Evolutionary conservation across 2,329 filamentous ascomycete genomes (phyloP), one percentile per base, ranked within the genome.

Genomic region (Stemphylium vesicarium): DNA sequence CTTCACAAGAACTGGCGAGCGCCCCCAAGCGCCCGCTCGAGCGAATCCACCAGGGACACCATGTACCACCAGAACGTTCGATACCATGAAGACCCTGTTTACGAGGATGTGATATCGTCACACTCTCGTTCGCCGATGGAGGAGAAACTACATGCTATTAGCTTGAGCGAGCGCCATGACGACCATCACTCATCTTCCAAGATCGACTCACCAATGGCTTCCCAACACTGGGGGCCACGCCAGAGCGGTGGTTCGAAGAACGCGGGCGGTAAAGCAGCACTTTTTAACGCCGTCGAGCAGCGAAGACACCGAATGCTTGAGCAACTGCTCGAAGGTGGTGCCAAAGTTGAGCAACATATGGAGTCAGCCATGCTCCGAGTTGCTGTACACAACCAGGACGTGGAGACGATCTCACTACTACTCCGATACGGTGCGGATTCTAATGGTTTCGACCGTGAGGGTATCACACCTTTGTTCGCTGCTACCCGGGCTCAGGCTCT

Each of bases 301-400:
- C 79, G 88, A 60, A 87, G 88, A 73, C 88, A 89, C 57, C 85
- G 86, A 10, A 84, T 84, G 11, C 62, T 74, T 11, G 69, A 72
- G 46, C 69, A 74, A 41, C 54, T 74, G 11, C 61, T 74, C 7
- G 69, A 74, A 12, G 61, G 69, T n/a, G 71, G 71, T 10, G 64
- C 69, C 8, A 67, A 60, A 48, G 64, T 66, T 22, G 70, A 74
- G 44, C 53, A 64, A 8, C 59, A 59, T 6, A 60, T 69, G 41
- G 71, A 74, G 54, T 65, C 69, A n/a, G 56, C 57, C 16, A 71
- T 73, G 70, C 59, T 74, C 10, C 60, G 68, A 16, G 66, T 61
- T 31, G 69, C 71, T 11, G 66, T 62, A 18, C 62, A 72, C 7
- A 72, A 72, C 33, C 65, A 68, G 24, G 71, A 74, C 37, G 56